phyloP scores from a whole-genome alignment of 2,329 filamentous ascomycete genomes.

The Penicillium sp. region DNA sequence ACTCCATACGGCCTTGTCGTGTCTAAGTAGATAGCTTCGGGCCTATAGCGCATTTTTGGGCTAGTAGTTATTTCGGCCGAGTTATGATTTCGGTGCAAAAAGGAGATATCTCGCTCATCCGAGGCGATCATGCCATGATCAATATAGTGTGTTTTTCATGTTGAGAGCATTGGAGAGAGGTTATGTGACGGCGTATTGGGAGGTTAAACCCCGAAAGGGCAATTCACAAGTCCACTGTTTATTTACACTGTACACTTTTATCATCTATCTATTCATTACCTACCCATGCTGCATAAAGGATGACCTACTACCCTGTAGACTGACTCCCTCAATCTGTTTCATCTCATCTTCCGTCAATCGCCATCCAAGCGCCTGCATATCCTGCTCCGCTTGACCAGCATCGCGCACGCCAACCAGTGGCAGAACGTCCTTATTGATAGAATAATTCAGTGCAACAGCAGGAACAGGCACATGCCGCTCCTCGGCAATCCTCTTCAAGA shows the following conservation, averaged over 20 bases:
- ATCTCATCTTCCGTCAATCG: conserved; percentile 45
- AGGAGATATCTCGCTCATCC: too few relatives aligned
- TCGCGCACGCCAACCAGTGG: conserved; percentile 47
- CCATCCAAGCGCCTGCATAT: conserved; percentile 45
- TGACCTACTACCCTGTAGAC: conserved; percentile 43
- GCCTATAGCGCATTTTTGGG: too few relatives aligned
- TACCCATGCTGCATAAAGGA: conserved; percentile 47
- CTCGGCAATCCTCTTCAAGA: conserved; percentile 39
- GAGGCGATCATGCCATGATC: too few relatives aligned
- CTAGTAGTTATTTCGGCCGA: too few relatives aligned
- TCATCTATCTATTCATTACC: neutral
- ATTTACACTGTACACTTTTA: neutral
- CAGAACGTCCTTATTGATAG: conserved; percentile 46
- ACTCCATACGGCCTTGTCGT: too few relatives aligned
- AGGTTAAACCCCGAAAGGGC: too few relatives aligned
- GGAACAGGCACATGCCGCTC: conserved; percentile 35
- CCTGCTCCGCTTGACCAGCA: conserved; percentile 42
- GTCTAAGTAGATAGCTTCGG: too few relatives aligned
- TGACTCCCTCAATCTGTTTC: conserved; percentile 41
- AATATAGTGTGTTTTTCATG: too few relatives aligned
- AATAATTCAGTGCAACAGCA: conserved; percentile 48
- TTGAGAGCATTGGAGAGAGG: too few relatives aligned
- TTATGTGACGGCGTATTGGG: too few relatives aligned
- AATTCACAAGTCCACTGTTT: neutral
- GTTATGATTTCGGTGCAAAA: too few relatives aligned